These are phyloP conservation scores for Juncus effusus DNA, from an alignment of 176 grass and related monocot genomes.

Conservation along the genomic window DNA sequence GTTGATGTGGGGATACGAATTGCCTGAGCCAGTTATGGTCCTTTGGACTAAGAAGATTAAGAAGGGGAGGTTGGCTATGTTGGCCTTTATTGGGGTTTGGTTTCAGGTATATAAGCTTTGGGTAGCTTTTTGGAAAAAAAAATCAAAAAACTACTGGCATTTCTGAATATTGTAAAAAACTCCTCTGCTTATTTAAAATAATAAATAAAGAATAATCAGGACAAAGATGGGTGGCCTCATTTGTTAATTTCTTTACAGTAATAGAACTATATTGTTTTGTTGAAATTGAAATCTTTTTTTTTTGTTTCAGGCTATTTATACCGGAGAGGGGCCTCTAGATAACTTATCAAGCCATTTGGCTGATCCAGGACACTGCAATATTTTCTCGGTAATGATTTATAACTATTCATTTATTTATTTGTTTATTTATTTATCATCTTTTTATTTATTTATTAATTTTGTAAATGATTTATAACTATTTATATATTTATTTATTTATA, in stretches of 20 bases:
- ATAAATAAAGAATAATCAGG: no score
- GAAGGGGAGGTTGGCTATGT: slow-evolving; percentile 87
- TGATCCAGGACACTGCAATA: slow-evolving; percentile 79
- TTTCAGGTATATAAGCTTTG: no score
- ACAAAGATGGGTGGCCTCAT: no score
- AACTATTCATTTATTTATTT: not conserved
- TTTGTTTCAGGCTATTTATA: slow-evolving; percentile 83
- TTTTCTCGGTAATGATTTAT: slow-evolving; percentile 50
- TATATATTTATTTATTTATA: not conserved
- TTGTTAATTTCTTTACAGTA: no score
- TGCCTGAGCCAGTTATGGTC: slow-evolving; percentile 93
- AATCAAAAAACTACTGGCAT: no score
- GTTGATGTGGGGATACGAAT: slow-evolving; percentile 76
- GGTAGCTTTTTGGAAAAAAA: no score
- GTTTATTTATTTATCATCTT: not conserved
- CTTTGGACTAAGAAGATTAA: slow-evolving; percentile 96
- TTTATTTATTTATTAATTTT: not conserved
- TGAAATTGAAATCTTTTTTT: no score
- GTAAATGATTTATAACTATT: not conserved
- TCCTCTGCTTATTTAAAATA: no score
- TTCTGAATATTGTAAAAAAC: no score
- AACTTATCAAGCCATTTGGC: slow-evolving; percentile 77
- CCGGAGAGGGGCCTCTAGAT: slow-evolving; percentile 59
- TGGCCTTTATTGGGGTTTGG: slow-evolving; percentile 77
- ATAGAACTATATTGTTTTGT: no score